These are phyloP conservation scores for Cordyceps cateniannulata DNA, from an alignment of 2,329 filamentous ascomycete genomes.

Conservation along the genomic window DNA sequence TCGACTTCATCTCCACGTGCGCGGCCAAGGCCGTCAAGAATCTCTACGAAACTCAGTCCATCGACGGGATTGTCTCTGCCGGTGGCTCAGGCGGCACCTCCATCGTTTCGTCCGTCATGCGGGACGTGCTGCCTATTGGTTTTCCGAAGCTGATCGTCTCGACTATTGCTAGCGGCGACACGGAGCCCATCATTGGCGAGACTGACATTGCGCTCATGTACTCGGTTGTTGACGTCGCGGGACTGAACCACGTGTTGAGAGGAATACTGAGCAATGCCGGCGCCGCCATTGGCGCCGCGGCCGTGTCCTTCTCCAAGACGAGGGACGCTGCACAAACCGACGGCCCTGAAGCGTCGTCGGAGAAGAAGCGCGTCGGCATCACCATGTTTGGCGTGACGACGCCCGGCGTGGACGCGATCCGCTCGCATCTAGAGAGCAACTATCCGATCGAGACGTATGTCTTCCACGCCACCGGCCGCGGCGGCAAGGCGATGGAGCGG, in stretches of 20 bases:
- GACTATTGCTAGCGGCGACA: constrained; percentile 63
- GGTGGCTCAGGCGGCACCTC: constrained; percentile 60
- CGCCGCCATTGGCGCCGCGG: constrained; percentile 54
- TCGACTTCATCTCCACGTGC: constrained; percentile 46
- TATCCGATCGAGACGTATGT: constrained; percentile 52
- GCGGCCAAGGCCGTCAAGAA: constrained; percentile 36
- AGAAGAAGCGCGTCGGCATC: constrained; percentile 50
- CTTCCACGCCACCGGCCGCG: constrained; percentile 65
- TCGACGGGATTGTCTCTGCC: constrained; percentile 52
- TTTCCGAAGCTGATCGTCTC: constrained; percentile 66
- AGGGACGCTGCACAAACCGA: neutral
- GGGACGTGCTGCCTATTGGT: constrained; percentile 52
- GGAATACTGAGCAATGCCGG: constrained; percentile 57
- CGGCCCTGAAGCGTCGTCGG: neutral
- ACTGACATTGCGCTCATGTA: constrained; percentile 66
- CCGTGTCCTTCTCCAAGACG: constrained; percentile 32
- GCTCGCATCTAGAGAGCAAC: constrained; percentile 39
- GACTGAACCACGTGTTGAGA: constrained; percentile 53
- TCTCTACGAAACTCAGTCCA: constrained; percentile 28
- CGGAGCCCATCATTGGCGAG: constrained; percentile 57
- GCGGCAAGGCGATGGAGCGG: constrained; percentile 63
- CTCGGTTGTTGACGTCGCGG: constrained; percentile 64
- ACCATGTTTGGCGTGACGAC: constrained; percentile 75
- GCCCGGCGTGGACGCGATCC: constrained; percentile 52
- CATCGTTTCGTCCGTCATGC: constrained; percentile 55